Percentiles rank a stretch among this genome's conserved stretches.
Conservation (phyloP, 345 rosid genomes). For the Ricinus communis region DNA sequence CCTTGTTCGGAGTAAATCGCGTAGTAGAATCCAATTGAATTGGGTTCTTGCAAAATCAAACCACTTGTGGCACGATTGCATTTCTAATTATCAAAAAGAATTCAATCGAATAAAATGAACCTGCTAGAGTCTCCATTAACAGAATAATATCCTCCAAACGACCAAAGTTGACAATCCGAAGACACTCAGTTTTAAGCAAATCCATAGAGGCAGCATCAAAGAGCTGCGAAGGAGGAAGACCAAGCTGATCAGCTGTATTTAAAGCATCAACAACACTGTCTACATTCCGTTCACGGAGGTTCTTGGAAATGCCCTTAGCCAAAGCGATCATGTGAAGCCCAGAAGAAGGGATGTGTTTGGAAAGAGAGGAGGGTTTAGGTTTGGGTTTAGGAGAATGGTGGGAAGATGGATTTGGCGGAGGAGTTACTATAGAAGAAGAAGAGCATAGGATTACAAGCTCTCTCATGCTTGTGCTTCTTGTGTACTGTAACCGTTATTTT, state of each 20-base stretch:
- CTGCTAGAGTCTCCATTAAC: slow-evolving; percentile 69
- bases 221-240: slow-evolving; percentile 53
- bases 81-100: no score
- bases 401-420: slow-evolving; percentile 26
- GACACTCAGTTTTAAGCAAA: slow-evolving; percentile 53
- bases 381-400: slow-evolving; percentile 31
- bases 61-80: no score
- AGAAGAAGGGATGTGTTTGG: slow-evolving; percentile 29
- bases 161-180: slow-evolving; percentile 46
- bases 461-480: slow-evolving; percentile 49
- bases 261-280: slow-evolving; percentile 50
- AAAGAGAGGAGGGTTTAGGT: slow-evolving; percentile 22
- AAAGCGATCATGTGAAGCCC: slow-evolving; percentile 42
- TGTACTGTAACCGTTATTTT: slow-evolving; percentile 33
- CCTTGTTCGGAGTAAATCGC: no score
- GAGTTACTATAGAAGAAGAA: slow-evolving; percentile 30
- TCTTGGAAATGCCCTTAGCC: slow-evolving; percentile 50
- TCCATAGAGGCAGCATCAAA: slow-evolving; percentile 44
- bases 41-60: no score
- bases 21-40: no score
- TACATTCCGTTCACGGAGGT: slow-evolving; percentile 54
- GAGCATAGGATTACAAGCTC: slow-evolving; percentile 50
- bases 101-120: no score
- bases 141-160: slow-evolving; percentile 53
- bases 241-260: slow-evolving; percentile 51